A percentile compares a stretch with the other conserved stretches of the same genome.
Evolutionary conservation across 345 rosid genomes (phyloP).

Genomic region (Brassica cretica): DNA sequence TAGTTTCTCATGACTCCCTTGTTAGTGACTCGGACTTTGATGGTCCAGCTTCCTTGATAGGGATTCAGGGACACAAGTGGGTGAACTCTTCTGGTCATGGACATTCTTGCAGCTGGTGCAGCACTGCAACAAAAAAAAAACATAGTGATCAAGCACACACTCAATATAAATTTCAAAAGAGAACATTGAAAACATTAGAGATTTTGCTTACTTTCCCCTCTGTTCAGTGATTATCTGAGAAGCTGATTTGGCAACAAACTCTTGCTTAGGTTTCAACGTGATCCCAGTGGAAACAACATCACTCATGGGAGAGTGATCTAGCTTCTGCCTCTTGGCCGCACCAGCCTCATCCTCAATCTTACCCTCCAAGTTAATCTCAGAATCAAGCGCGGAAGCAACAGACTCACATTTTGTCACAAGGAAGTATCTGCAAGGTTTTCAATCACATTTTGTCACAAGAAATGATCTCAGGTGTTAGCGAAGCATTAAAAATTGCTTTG

Average conservation of each 20-base stretch:
- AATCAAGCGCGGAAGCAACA: constrained; percentile 67
- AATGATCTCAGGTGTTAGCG: constrained; percentile 56
- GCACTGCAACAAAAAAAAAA: constrained; percentile 44
- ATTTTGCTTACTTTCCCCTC: constrained; percentile 56
- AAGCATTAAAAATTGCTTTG: constrained; percentile 67
- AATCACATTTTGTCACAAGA: too few relatives aligned
- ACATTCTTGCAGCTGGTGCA: constrained; percentile 81
- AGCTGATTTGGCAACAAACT: constrained; percentile 65
- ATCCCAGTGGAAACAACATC: constrained; percentile 46
- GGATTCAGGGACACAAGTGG: constrained; percentile 93
- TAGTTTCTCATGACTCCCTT: constrained; percentile 87
- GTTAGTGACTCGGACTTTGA: constrained; percentile 83
- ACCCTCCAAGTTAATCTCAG: constrained; percentile 49
- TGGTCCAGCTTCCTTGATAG: constrained; percentile 94
- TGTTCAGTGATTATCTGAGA: constrained; percentile 81
- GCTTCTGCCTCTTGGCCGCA: constrained; percentile 47
- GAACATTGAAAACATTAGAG: not conserved
- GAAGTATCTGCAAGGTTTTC: constrained; percentile 51
- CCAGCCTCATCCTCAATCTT: constrained; percentile 44
- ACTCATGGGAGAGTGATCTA: constrained; percentile 36
- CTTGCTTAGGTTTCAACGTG: constrained; percentile 70
- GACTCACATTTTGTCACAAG: constrained; percentile 75
- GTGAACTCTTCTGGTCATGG: constrained; percentile 91
- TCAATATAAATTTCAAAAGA: not conserved
- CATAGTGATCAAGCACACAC: constrained; percentile 1